A percentile compares a stretch with the other conserved stretches of the same genome.
Conservation (phyloP, 352 stramenopile species). For the Peronospora tabacina region DNA sequence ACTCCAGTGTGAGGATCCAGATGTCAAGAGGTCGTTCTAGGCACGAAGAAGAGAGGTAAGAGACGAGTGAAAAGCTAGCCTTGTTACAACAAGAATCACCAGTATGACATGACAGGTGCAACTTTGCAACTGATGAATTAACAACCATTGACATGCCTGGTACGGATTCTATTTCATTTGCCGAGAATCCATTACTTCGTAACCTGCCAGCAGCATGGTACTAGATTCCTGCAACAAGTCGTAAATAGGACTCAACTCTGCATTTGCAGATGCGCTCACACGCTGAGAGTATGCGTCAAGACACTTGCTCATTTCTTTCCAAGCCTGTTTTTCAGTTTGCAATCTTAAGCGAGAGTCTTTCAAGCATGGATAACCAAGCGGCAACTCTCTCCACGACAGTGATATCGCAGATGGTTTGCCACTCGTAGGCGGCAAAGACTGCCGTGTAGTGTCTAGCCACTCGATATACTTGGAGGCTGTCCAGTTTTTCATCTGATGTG, state of each 20-base stretch:
- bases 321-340: constrained; percentile 60
- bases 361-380: constrained; percentile 58
- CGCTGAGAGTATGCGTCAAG: constrained; percentile 77
- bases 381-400: constrained; percentile 36
- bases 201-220: constrained; percentile 71
- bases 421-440: constrained; percentile 23
- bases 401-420: constrained; percentile 11
- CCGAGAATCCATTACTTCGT: constrained; percentile 48
- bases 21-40: constrained; percentile 38
- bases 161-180: constrained; percentile 21
- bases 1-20: constrained; percentile 38
- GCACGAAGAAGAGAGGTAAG: constrained; percentile 24
- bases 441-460: constrained; percentile 55
- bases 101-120: not conserved
- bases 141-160: not conserved
- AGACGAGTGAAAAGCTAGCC: constrained; percentile 6
- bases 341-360: constrained; percentile 47
- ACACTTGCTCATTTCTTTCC: constrained; percentile 71
- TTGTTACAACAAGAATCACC: not conserved
- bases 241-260: constrained; percentile 54
- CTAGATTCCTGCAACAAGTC: constrained; percentile 68
- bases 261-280: constrained; percentile 40
- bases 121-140: constrained; percentile 1
- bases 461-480: constrained; percentile 69
- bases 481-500: constrained; percentile 70